These are phyloP conservation scores for Hymenoscyphus albidus DNA, from an alignment of 2,329 filamentous ascomycete genomes.

Conservation along the genomic window DNA sequence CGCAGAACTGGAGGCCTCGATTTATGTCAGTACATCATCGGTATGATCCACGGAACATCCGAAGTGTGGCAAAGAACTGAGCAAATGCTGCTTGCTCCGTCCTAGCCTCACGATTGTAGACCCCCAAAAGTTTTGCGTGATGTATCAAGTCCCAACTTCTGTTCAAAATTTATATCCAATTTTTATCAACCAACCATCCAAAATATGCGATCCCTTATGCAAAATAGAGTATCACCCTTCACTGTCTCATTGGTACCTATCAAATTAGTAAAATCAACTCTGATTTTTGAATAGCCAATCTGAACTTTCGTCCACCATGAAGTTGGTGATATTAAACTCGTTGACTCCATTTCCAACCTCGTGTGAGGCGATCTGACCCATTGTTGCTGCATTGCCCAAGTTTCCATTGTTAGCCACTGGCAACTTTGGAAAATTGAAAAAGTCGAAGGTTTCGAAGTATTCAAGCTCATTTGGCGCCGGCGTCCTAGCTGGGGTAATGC, in stretches of 20 bases:
- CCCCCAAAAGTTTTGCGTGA: neutral
- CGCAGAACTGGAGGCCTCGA: neutral
- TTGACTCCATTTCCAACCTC: conserved; percentile 37
- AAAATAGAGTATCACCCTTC: conserved; percentile 1
- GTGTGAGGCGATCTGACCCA: conserved; percentile 32
- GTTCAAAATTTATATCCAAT: neutral
- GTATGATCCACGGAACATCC: neutral
- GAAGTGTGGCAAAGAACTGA: neutral
- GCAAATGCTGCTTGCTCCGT: neutral
- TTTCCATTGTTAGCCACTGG: conserved; percentile 40
- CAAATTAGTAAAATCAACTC: conserved; percentile 18
- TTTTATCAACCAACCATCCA: neutral
- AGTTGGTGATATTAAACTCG: conserved; percentile 75
- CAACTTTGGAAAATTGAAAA: conserved; percentile 85
- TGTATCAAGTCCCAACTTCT: neutral
- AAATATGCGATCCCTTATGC: neutral
- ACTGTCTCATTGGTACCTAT: neutral
- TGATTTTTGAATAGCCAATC: conserved; percentile 68
- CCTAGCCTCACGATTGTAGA: neutral
- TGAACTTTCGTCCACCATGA: conserved; percentile 68
- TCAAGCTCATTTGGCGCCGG: conserved; percentile 80
- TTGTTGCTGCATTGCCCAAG: conserved; percentile 27
- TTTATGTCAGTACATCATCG: neutral
- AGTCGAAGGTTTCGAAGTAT: conserved; percentile 89
- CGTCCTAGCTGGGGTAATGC: conserved; percentile 59